A percentile compares a stretch with the other conserved stretches of the same genome.
Conservation (phyloP, 2,329 filamentous ascomycete genomes). For the Venturia carpophila region DNA sequence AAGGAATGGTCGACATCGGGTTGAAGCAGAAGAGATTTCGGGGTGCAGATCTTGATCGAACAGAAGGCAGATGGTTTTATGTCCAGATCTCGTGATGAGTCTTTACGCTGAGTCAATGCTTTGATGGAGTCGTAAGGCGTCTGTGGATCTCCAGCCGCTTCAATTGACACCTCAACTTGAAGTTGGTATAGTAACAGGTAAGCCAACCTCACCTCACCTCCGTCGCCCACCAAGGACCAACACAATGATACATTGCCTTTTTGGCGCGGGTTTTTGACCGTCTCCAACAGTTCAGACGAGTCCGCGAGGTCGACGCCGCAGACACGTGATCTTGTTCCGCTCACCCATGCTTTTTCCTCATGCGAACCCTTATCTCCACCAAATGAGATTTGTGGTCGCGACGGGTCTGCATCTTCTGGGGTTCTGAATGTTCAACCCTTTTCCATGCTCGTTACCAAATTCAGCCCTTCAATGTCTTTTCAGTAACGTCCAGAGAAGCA, state of each 20-base stretch:
- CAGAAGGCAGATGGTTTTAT: too few species aligned
- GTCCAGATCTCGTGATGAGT: neutral
- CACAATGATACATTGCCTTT: neutral
- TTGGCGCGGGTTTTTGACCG: neutral
- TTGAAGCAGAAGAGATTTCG: neutral
- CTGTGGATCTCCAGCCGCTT: too few species aligned
- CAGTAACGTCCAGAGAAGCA: neutral
- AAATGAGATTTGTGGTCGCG: neutral
- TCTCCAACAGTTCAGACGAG: neutral
- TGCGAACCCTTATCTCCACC: neutral
- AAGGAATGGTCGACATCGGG: neutral
- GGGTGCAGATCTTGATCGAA: neutral
- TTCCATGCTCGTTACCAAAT: neutral
- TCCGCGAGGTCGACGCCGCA: neutral
- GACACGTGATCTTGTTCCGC: neutral
- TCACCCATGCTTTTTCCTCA: constrained; percentile 3
- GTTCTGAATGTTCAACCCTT: neutral
- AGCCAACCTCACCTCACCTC: neutral
- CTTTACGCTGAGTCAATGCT: too few species aligned
- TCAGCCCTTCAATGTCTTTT: neutral
- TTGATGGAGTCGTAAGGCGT: neutral
- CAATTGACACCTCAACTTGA: too few species aligned
- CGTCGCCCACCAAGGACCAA: neutral
- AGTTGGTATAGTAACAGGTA: too few species aligned
- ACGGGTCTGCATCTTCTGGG: neutral